Evolutionary conservation across 768 basidiomycete species (phyloP).

Genomic region (Trichaptum fuscoviolaceum): DNA sequence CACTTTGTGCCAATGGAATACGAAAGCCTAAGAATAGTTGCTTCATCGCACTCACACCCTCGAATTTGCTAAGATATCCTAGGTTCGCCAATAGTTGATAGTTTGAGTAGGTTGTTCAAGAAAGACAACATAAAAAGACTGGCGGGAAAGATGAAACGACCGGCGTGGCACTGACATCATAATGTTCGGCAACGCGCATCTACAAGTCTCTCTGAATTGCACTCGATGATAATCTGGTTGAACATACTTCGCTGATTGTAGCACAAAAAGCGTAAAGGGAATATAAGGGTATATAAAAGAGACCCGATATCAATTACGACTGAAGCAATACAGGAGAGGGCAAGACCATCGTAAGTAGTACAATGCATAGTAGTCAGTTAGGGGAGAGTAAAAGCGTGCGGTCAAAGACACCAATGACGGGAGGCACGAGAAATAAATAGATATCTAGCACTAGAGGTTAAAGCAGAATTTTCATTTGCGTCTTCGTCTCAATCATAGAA

Average conservation of each 20-base stretch:
- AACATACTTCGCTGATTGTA: neutral
- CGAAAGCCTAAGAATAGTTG: neutral
- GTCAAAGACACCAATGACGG: neutral
- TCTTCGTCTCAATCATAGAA: neutral
- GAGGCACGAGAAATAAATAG: neutral
- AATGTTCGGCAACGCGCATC: neutral
- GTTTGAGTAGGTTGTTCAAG: no score
- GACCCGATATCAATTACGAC: neutral
- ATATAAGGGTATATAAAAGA: neutral
- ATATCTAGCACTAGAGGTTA: neutral
- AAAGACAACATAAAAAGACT: no score
- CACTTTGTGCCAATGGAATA: neutral
- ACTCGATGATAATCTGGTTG: neutral
- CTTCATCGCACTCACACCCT: neutral
- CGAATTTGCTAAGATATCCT: neutral
- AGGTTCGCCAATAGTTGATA: neutral
- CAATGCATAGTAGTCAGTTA: neutral
- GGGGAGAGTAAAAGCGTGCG: neutral
- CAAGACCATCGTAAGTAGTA: neutral
- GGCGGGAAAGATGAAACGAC: no score
- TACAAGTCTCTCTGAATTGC: neutral
- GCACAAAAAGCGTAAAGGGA: neutral
- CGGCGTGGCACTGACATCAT: no score
- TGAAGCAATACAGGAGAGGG: neutral
- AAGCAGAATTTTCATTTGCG: neutral